Evolutionary conservation across 495 filamentous ascomycete species (phyloP).

Genomic region (Usnea hakonensis): DNA sequence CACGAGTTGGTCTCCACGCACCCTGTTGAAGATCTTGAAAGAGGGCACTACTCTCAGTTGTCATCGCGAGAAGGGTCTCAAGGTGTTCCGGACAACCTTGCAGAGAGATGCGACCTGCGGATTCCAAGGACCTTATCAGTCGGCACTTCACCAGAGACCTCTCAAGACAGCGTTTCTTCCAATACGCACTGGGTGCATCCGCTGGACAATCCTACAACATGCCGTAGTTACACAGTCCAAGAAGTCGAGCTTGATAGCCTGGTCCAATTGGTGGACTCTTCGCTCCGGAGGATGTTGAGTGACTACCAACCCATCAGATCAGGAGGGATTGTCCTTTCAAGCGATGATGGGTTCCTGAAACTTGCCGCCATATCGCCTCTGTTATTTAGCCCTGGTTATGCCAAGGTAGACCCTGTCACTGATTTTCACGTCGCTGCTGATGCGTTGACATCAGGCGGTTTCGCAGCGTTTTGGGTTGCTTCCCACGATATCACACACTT

Average conservation of each 20-base stretch:
- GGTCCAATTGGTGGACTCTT: slow-evolving; percentile 25
- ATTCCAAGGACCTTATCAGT: neutral
- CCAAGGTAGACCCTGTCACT: slow-evolving; percentile 25
- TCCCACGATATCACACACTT: slow-evolving; percentile 25
- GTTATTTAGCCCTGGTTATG: slow-evolving; percentile 34
- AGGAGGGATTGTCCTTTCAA: slow-evolving; percentile 7
- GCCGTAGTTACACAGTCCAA: neutral
- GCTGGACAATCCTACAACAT: neutral
- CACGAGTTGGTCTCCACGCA: neutral
- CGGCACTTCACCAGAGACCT: neutral
- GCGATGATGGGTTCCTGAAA: slow-evolving; percentile 14
- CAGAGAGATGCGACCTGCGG: neutral
- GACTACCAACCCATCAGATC: slow-evolving; percentile 5
- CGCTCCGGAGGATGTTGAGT: slow-evolving; percentile 27
- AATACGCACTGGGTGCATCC: neutral
- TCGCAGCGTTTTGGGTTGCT: slow-evolving; percentile 34
- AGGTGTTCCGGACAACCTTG: neutral
- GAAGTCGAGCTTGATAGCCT: slow-evolving; percentile 2
- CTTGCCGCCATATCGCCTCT: slow-evolving; percentile 30
- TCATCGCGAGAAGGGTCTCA: neutral
- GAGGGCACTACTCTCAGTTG: neutral
- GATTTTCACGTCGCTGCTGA: neutral
- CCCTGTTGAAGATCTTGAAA: neutral
- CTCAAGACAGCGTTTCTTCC: slow-evolving; percentile 1
- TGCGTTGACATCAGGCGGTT: slow-evolving; percentile 30